Percentiles rank a stretch among this genome's conserved stretches.
Conservation (phyloP, 768 basidiomycete species). For the Hypsizygus marmoreus region DNA sequence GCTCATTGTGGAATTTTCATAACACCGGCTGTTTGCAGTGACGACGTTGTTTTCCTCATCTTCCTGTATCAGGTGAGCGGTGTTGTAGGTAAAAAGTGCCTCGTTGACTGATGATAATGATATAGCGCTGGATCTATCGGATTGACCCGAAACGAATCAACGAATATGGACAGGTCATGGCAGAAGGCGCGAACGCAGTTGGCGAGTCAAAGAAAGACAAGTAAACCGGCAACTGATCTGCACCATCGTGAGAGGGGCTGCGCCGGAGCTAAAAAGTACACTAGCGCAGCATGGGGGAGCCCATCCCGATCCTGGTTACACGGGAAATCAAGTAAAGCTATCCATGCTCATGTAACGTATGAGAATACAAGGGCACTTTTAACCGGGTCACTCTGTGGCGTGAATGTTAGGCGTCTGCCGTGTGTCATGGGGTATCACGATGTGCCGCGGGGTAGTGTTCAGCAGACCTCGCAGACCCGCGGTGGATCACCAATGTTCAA, state of each 20-base stretch:
- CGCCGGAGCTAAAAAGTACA: not conserved
- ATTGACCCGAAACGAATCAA: constrained; percentile 94
- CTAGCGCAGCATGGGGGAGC: not conserved
- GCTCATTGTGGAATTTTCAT: constrained; percentile 19
- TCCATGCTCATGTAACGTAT: constrained; percentile 12
- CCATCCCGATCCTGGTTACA: constrained; percentile 17
- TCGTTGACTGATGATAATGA: constrained; percentile 20
- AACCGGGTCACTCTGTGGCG: constrained; percentile 7
- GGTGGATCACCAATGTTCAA: too few relatives aligned
- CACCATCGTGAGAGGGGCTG: constrained; percentile 2
- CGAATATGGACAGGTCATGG: constrained; percentile 90
- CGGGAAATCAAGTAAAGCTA: constrained; percentile 21
- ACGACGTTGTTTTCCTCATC: constrained; percentile 89
- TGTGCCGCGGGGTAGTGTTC: constrained; percentile 15
- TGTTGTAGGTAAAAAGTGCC: not conserved
- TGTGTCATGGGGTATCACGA: constrained; percentile 16
- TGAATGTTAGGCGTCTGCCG: constrained; percentile 10
- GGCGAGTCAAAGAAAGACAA: constrained; percentile 61
- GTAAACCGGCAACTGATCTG: constrained; percentile 26
- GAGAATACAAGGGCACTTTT: constrained; percentile 20
- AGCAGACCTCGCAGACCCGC: too few relatives aligned
- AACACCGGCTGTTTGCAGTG: constrained; percentile 40
- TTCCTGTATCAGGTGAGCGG: constrained; percentile 85
- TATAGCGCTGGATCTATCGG: constrained; percentile 94
- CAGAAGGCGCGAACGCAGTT: constrained; percentile 42